These are phyloP conservation scores for Borovskyia barvae DNA, from an alignment of 208 protist genomes.

Conservation along the genomic window DNA sequence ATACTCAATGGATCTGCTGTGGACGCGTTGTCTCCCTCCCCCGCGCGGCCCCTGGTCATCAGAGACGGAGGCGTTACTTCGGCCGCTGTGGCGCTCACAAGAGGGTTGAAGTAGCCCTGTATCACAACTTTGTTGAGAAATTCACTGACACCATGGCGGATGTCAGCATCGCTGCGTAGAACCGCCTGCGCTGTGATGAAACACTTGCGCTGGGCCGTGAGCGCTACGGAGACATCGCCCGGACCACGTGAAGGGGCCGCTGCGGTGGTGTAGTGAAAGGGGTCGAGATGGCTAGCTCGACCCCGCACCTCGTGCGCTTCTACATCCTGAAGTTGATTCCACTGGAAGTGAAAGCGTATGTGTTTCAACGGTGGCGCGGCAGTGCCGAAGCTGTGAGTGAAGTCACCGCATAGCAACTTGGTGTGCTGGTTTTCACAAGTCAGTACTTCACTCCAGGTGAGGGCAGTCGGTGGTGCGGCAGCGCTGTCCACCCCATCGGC, in stretches of 20 bases:
- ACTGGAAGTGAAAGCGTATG: conserved; percentile 59
- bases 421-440: conserved; percentile 53
- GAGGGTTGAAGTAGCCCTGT: conserved; percentile 4
- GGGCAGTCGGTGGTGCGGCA: background rate
- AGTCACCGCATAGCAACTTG: conserved; percentile 29
- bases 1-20: too few species aligned
- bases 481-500: background rate
- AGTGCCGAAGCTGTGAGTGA: conserved; percentile 64
- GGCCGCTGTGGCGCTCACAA: background rate
- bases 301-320: conserved; percentile 44
- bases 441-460: conserved; percentile 56
- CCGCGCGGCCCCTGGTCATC: too few species aligned
- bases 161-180: conserved; percentile 39
- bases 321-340: conserved; percentile 67
- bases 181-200: conserved; percentile 35
- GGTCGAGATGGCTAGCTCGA: conserved; percentile 20
- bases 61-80: too few species aligned
- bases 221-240: conserved; percentile 10
- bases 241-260: background rate
- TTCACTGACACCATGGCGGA: conserved; percentile 35
- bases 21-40: too few species aligned
- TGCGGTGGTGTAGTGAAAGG: conserved; percentile 16
- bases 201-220: conserved; percentile 43
- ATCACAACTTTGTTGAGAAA: conserved; percentile 3
- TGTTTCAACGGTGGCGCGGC: conserved; percentile 43